Evolutionary conservation across 2,329 filamentous ascomycete species (phyloP), one percentile per base, ranked within the genome.

Genomic region (Exophiala sp.): DNA sequence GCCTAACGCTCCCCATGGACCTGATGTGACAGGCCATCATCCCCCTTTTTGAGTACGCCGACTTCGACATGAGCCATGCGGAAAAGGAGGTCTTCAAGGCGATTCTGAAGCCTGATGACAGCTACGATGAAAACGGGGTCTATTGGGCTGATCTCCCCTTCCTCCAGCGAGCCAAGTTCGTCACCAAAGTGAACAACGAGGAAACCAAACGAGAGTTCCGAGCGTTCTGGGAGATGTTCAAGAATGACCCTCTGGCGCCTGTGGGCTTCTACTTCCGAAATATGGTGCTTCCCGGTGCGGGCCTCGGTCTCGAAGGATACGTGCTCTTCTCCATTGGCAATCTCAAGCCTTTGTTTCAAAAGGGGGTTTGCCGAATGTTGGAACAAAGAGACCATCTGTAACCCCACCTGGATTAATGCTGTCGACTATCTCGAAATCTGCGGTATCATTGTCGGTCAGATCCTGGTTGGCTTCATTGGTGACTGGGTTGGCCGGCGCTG

Each of bases 321-420:
- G 90, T 96, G 35, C 79, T 97, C 16, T 97, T 97, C 76, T 96
- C 90, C 56, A 96, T 97, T 60, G 91, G 91, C 51, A 96, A 95
- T 69, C 74, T 97, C 58, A 82, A 86, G 64, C 86, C 90, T 3
- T 77, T 97, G 9, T 91, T 95, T 65, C 70, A 80, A 54, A 76
- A 80, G 27, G 80, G n/a, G 82, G 4, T 97, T 91, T 78, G 79
- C 82, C 1, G 61, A 71, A 2, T 97, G 91, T 74, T 97, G 91
- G 91, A 75, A 73, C 10, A 72, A 74, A 19, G 65, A 77, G 53
- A 68, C 74, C 2, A 82, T 79, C 22, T 97, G 91, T 73, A 79
- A 80, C 64, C 68, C 79, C 59, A 86, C 87, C 58, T 96, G 91
- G 91, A 72, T 91, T 29, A 79, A 85, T 54, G 80, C 88, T 35